Conservation (phyloP, 768 basidiomycete genomes). For the Amanita phalloides region DNA sequence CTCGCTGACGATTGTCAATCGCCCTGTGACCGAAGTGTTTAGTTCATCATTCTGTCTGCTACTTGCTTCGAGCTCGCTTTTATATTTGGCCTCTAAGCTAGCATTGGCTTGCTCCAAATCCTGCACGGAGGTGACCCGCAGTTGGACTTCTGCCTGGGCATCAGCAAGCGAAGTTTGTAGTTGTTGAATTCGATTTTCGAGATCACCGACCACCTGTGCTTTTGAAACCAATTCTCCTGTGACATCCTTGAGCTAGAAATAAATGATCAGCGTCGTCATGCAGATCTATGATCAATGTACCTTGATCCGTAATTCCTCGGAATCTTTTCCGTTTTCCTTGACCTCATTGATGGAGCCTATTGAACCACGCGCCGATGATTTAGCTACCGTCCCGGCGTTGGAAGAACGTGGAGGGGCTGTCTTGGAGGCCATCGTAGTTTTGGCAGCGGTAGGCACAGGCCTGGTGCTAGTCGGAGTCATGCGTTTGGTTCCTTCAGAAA, state of each 20-base stretch:
- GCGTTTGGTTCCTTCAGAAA: conserved; percentile 50
- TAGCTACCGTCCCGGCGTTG: conserved; percentile 23
- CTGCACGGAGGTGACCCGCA: conserved; percentile 31
- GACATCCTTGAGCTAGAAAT: conserved; percentile 48
- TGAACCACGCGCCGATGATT: conserved; percentile 41
- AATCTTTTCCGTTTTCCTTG: conserved; percentile 36
- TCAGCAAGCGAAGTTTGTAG: conserved; percentile 40
- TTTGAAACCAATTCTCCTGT: conserved; percentile 44
- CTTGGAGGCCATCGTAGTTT: conserved; percentile 23
- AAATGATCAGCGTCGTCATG: background rate
- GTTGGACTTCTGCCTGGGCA: conserved; percentile 33
- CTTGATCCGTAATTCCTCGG: conserved; percentile 16
- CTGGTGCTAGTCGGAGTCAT: conserved; percentile 29
- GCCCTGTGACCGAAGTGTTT: background rate
- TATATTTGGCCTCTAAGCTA: conserved; percentile 23
- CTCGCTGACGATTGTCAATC: conserved; percentile 8
- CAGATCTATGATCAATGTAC: conserved; percentile 6
- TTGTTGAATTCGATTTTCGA: conserved; percentile 42
- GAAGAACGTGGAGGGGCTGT: conserved; percentile 17
- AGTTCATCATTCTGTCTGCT: background rate
- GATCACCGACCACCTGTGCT: conserved; percentile 32
- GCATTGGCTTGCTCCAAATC: conserved; percentile 40
- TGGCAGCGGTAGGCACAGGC: conserved; percentile 24
- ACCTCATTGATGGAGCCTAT: conserved; percentile 70
- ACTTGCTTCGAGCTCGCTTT: background rate